Conservation (phyloP, 192 early-diverging fungal genomes). For the Linnemannia hyalina region DNA sequence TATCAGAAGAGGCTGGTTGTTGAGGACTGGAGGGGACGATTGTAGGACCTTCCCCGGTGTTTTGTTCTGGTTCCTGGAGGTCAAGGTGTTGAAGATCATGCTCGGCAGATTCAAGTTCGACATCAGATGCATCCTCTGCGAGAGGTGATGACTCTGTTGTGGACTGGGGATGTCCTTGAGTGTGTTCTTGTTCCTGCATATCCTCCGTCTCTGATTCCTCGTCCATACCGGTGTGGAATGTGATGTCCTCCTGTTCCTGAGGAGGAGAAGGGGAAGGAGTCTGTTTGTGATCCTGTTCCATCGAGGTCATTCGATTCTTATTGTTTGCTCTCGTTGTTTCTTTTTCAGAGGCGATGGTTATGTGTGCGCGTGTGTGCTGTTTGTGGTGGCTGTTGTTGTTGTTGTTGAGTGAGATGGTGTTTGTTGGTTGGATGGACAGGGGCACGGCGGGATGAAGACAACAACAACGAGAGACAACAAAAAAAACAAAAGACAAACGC, state of each 20-base stretch:
- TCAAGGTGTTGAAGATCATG: not conserved
- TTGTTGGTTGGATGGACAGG: too few relatives aligned
- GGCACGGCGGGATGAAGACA: too few relatives aligned
- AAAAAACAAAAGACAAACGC: too few relatives aligned
- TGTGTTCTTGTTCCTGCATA: not conserved
- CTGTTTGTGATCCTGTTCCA: constrained; percentile 15
- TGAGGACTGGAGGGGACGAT: not conserved
- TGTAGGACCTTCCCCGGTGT: not conserved
- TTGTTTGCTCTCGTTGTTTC: not conserved
- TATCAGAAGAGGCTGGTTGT: not conserved
- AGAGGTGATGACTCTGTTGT: not conserved
- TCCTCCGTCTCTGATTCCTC: not conserved
- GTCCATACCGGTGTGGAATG: not conserved
- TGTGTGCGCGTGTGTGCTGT: too few relatives aligned
- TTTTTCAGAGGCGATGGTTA: too few relatives aligned
- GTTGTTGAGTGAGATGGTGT: too few relatives aligned
- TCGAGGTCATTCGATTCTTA: not conserved
- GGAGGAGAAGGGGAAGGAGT: constrained; percentile 13
- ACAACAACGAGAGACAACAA: too few relatives aligned
- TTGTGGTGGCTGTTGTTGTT: too few relatives aligned
- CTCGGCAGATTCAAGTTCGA: not conserved
- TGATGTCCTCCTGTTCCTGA: constrained; percentile 1
- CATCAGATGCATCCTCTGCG: not conserved
- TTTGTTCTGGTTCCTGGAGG: not conserved
- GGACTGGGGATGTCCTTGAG: not conserved